Percentiles rank a stretch among this genome's conserved stretches.
Conservation (phyloP, 495 filamentous ascomycete species). For the Podospora fimiseda region DNA sequence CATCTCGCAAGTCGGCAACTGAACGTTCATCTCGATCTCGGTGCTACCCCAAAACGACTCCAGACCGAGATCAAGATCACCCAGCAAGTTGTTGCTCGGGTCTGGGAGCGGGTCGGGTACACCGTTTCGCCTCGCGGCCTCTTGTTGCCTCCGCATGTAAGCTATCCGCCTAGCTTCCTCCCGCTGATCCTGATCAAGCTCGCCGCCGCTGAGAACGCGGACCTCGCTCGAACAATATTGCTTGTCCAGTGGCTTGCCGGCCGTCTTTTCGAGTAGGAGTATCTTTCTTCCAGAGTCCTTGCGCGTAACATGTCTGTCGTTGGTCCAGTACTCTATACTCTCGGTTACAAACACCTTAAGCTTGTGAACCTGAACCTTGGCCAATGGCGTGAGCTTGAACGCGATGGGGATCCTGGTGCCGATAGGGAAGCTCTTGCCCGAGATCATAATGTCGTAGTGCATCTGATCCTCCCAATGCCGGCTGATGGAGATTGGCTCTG, state of each 20-base stretch:
- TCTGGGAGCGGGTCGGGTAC: conserved; percentile 39
- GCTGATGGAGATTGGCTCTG: conserved; percentile 95
- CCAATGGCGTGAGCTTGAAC: conserved; percentile 92
- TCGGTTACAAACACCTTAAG: conserved; percentile 95
- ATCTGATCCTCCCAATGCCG: conserved; percentile 97
- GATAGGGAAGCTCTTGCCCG: conserved; percentile 94
- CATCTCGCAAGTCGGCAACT: conserved; percentile 83
- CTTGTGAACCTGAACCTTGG: conserved; percentile 93
- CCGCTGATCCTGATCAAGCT: conserved; percentile 44
- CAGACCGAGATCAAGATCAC: conserved; percentile 61
- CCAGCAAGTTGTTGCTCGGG: conserved; percentile 65
- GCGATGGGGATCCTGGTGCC: conserved; percentile 92
- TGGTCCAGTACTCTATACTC: conserved; percentile 88
- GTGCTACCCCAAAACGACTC: conserved; percentile 72
- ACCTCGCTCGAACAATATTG: conserved; percentile 76
- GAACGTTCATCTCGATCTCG: conserved; percentile 95
- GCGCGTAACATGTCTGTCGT: conserved; percentile 79
- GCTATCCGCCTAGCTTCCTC: conserved; percentile 37
- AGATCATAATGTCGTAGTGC: conserved; percentile 98
- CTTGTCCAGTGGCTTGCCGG: conserved; percentile 70
- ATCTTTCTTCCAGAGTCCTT: conserved; percentile 82
- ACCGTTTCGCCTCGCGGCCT: conserved; percentile 29
- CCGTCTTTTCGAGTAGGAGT: conserved; percentile 81
- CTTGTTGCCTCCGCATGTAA: conserved; percentile 28
- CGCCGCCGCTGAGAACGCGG: conserved; percentile 73